Conservation (phyloP, 2,329 filamentous ascomycete species). For the Sodiomyces alkalinus region DNA sequence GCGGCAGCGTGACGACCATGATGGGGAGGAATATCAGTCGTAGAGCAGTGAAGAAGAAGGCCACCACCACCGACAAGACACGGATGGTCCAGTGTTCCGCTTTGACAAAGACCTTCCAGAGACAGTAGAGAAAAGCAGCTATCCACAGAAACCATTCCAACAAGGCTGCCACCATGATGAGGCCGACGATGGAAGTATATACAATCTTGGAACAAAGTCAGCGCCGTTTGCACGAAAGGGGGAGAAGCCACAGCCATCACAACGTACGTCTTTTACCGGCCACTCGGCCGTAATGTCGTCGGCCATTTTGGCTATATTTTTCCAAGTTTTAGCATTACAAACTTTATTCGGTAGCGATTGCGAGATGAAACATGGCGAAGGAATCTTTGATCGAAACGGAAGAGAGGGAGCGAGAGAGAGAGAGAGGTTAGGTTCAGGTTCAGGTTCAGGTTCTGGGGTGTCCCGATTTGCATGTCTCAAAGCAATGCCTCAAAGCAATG, state of each 20-base stretch:
- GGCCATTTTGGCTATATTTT: conserved; percentile 28
- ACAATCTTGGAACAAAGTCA: conserved; percentile 46
- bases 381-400: no score
- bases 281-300: conserved; percentile 26
- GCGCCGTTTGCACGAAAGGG: not conserved
- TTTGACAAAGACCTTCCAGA: conserved; percentile 77
- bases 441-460: no score
- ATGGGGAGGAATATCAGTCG: conserved; percentile 80
- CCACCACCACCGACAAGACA: conserved; percentile 62
- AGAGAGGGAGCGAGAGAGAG: no score
- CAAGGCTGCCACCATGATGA: conserved; percentile 69
- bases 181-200: conserved; percentile 67
- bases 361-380: no score
- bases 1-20: conserved; percentile 82
- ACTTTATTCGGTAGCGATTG: no score
- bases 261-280: conserved; percentile 30
- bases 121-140: conserved; percentile 82
- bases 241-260: no score
- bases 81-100: conserved; percentile 78
- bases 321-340: no score
- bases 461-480: no score
- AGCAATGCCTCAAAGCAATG: no score
- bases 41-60: conserved; percentile 40
- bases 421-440: no score
- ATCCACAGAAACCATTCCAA: conserved; percentile 94